A percentile compares a stretch with the other conserved stretches of the same genome.
Evolutionary conservation across 2,329 filamentous ascomycete species (phyloP).

Genomic region (Cryphonectria parasitica): DNA sequence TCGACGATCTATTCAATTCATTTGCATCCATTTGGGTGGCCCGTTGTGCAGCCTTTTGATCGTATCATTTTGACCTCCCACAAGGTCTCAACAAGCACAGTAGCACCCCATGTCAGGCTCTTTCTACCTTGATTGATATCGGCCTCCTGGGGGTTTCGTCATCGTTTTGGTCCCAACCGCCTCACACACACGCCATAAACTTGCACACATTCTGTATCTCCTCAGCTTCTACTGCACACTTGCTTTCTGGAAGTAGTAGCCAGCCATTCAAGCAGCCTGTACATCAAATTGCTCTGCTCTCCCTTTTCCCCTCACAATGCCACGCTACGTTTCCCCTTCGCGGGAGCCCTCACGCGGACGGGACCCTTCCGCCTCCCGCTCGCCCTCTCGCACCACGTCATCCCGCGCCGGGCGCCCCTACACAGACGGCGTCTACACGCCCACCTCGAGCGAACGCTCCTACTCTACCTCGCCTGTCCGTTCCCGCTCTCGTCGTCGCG

Average conservation of each 20-base stretch:
- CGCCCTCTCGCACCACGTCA: constrained; percentile 26
- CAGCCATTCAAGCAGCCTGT: not conserved
- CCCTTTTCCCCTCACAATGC: constrained; percentile 23
- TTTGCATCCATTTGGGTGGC: not conserved
- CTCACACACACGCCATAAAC: not conserved
- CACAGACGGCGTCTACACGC: constrained; percentile 28
- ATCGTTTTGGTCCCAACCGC: not conserved
- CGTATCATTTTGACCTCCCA: not conserved
- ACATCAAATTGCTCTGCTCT: not conserved
- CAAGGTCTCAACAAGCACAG: not conserved
- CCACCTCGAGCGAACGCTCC: constrained; percentile 28
- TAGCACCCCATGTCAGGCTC: not conserved
- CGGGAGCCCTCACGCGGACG: constrained; percentile 29
- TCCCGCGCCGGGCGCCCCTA: constrained; percentile 21
- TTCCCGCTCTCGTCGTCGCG: constrained; percentile 8
- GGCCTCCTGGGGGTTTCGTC: not conserved
- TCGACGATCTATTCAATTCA: not conserved
- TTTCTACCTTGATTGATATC: not conserved
- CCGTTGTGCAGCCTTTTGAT: too few relatives aligned
- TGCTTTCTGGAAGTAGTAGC: not conserved
- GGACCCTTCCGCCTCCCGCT: constrained; percentile 29
- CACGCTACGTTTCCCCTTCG: constrained; percentile 31
- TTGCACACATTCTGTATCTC: not conserved
- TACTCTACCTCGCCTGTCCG: constrained; percentile 26
- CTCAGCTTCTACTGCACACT: not conserved